A percentile compares a stretch with the other conserved stretches of the same genome.
These are phyloP conservation scores for Trichophyton equinum DNA, from an alignment of 2,329 filamentous ascomycete genomes.

Conservation along the genomic window DNA sequence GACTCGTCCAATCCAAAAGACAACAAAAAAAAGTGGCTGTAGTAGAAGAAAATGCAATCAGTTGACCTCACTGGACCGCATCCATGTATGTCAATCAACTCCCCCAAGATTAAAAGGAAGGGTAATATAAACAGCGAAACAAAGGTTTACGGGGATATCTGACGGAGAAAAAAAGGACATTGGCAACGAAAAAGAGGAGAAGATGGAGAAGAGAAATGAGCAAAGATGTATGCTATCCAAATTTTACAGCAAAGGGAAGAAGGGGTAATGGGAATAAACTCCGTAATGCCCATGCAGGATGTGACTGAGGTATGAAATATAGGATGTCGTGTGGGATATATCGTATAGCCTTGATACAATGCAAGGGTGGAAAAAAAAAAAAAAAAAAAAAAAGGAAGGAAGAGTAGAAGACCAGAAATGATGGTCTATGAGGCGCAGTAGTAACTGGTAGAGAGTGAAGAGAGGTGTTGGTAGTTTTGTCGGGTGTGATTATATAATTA, in stretches of 20 bases:
- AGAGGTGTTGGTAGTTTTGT: background rate
- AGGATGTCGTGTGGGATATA: background rate
- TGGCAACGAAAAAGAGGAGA: background rate
- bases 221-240: background rate
- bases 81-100: background rate
- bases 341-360: background rate
- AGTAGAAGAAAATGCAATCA: background rate
- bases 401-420: background rate
- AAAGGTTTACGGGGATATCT: constrained; percentile 1
- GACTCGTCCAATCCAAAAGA: no score
- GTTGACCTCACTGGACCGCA: background rate
- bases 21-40: background rate
- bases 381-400: background rate
- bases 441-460: background rate
- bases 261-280: background rate
- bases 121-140: background rate
- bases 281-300: background rate
- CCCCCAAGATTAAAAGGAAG: background rate
- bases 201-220: background rate
- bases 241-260: background rate
- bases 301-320: background rate
- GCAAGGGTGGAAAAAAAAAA: background rate
- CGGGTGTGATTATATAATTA: background rate
- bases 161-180: background rate
- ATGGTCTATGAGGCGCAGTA: background rate